Conservation (phyloP, 176 grass and related monocot genomes). For the Raddia guianensis region DNA sequence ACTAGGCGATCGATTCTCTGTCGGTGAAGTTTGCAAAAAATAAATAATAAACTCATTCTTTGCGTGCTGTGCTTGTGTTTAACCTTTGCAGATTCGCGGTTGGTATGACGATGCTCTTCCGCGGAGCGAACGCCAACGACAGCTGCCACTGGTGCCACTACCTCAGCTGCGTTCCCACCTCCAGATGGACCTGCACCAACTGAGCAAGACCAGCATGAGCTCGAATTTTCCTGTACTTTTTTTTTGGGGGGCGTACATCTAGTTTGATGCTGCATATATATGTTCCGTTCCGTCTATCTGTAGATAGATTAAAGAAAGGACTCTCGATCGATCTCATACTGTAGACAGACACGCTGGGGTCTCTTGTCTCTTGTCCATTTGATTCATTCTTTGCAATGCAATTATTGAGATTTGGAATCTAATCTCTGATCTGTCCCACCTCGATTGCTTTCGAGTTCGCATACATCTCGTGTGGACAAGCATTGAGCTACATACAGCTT, state of each 20-base stretch:
- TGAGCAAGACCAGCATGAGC: constrained; percentile 26
- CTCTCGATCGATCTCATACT: background rate
- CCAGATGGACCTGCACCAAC: constrained; percentile 71
- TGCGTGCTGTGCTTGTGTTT: background rate
- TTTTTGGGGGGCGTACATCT: background rate
- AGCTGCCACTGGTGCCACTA: constrained; percentile 89
- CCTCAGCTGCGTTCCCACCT: constrained; percentile 88
- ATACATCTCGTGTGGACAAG: background rate
- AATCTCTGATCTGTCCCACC: constrained; percentile 5
- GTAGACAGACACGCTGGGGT: constrained; percentile 8
- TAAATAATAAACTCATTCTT: constrained; percentile 33
- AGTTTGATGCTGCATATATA: constrained; percentile 3
- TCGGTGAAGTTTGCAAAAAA: constrained; percentile 29
- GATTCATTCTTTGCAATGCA: constrained; percentile 50
- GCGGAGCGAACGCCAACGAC: constrained; percentile 79
- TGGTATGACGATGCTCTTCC: constrained; percentile 76
- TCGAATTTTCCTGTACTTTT: background rate
- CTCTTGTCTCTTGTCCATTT: constrained; percentile 45
- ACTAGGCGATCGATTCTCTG: constrained; percentile 13
- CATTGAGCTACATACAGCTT: background rate
- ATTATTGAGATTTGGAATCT: constrained; percentile 45
- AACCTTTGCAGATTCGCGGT: constrained; percentile 63
- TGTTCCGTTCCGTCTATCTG: constrained; percentile 11
- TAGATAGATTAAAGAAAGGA: constrained; percentile 40
- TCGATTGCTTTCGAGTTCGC: background rate